Percentiles rank a stretch among this genome's conserved stretches.
Conservation (phyloP, 768 basidiomycete genomes). For the Macrocybe gigantea region DNA sequence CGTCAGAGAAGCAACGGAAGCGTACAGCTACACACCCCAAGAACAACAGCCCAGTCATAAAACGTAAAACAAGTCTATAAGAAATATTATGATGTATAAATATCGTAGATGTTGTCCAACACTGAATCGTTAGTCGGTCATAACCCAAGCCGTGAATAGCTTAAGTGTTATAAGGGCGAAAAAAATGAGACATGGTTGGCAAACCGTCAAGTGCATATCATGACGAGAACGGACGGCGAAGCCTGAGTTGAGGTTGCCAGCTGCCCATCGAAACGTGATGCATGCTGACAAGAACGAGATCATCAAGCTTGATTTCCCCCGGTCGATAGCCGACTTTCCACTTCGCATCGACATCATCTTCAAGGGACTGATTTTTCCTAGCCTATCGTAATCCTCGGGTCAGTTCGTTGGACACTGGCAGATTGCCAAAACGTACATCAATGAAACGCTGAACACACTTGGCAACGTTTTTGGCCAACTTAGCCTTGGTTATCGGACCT, state of each 20-base stretch:
- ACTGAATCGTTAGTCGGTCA: too few species aligned
- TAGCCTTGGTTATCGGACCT: slow-evolving; percentile 68
- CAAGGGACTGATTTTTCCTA: slow-evolving; percentile 42
- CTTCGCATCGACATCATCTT: slow-evolving; percentile 53
- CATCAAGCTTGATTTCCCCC: slow-evolving; percentile 53
- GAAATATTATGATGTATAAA: too few species aligned
- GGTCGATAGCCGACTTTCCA: slow-evolving; percentile 59
- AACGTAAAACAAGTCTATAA: too few species aligned
- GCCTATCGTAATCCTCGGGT: slow-evolving; percentile 30
- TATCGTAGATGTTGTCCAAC: too few species aligned
- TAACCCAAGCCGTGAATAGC: too few species aligned
- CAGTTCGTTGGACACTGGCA: slow-evolving; percentile 2
- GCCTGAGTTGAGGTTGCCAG: slow-evolving; percentile 75
- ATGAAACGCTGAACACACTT: slow-evolving; percentile 72
- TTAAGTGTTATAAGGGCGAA: too few species aligned
- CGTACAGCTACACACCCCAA: background rate
- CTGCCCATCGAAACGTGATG: slow-evolving; percentile 81
- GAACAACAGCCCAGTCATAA: background rate
- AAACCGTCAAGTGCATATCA: background rate
- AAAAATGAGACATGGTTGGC: too few species aligned
- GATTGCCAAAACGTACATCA: slow-evolving; percentile 30
- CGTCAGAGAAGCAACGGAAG: background rate
- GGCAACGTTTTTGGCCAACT: slow-evolving; percentile 75
- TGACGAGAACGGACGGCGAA: slow-evolving; percentile 32
- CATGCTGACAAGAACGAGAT: slow-evolving; percentile 70